Evolutionary conservation across 2,329 filamentous ascomycete genomes (phyloP), one percentile per base, ranked within the genome.

Genomic region (Rosellinia necatrix): DNA sequence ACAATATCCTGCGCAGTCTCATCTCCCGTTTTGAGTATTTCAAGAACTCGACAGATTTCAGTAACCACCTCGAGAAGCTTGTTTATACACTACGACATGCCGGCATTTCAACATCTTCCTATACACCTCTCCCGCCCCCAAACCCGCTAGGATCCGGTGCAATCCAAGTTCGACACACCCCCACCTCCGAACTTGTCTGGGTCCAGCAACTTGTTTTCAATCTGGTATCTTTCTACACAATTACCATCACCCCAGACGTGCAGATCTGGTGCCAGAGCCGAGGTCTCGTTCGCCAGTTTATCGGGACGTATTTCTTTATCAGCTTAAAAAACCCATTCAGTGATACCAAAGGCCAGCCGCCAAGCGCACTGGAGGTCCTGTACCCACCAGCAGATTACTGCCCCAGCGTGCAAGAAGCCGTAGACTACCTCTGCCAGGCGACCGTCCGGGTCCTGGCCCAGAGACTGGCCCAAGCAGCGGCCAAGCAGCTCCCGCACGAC

Each of bases 1-100:
- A 82, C 63, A 72, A 73, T 13, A 76, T 85, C 25, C 70, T 86
- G 12, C 76, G 80, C 1, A 78, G 81, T 24, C 70, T 85, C 43
- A 74, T 86, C 43, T 75, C 78, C 4, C 76, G 79, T 52, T 70
- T 79, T 19, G 73, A 75, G 49, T 78, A 79, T 65, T 72, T 77
- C 51, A 69, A 70, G 38, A 74, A 74, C 40, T 68, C 79, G 30
- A 64, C 69, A 21, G 64, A 71, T 8, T 74, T 77, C 46, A 73
- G 73, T 1, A 56, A 63, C 2, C 77, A 78, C 64, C 66, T 83
- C 6, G 75, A 78, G 8, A 69, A 71, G 10, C 66, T 85, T 12
- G 72, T 76, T 5, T 65, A 66, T 19, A 69, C 76, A 3, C 72
- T 85, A 22, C 75, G 74, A n/a, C 68, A 68, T 17, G 78, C 79